These are phyloP conservation scores for Aureobasidium uvarum DNA, from an alignment of 2,329 filamentous ascomycete genomes.

Conservation along the genomic window DNA sequence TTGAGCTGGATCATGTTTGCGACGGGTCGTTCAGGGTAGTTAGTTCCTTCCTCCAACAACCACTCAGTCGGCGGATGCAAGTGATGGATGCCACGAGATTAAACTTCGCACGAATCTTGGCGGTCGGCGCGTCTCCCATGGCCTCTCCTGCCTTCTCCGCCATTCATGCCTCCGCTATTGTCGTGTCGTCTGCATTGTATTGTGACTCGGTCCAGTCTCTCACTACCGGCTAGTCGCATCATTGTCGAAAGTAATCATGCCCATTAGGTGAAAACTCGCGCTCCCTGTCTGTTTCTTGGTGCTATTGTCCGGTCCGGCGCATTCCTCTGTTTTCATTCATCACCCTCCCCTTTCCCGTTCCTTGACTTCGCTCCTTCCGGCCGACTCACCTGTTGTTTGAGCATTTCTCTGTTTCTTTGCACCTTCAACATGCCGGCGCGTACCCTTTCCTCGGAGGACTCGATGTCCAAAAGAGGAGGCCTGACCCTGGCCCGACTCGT, in stretches of 20 bases:
- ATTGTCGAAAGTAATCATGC: conserved; percentile 7
- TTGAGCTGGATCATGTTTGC: conserved; percentile 71
- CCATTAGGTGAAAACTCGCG: conserved; percentile 14
- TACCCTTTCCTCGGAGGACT: conserved; percentile 44
- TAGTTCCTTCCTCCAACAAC: conserved; percentile 1
- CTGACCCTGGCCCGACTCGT: conserved; percentile 85
- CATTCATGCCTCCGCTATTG: conserved; percentile 3
- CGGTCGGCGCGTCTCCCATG: not conserved
- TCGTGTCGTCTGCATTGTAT: not conserved
- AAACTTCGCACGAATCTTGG: conserved; percentile 6
- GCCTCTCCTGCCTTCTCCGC: not conserved
- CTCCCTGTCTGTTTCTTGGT: conserved; percentile 20
- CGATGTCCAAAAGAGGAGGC: conserved; percentile 61
- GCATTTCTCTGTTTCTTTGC: conserved; percentile 4
- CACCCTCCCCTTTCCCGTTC: not conserved
- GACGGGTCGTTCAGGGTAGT: not conserved
- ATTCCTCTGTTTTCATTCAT: conserved; percentile 24
- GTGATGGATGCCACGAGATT: not conserved
- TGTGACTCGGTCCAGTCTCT: not conserved
- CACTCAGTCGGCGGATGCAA: not conserved
- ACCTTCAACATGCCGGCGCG: conserved; percentile 30
- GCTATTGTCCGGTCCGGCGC: conserved; percentile 25
- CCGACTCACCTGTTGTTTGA: not conserved
- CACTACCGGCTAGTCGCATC: not conserved
- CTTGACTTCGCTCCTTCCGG: conserved; percentile 1